Base-by-base conservation (phyloP, 2,329 filamentous ascomycete genomes). In the Colletotrichum sidae region DNA sequence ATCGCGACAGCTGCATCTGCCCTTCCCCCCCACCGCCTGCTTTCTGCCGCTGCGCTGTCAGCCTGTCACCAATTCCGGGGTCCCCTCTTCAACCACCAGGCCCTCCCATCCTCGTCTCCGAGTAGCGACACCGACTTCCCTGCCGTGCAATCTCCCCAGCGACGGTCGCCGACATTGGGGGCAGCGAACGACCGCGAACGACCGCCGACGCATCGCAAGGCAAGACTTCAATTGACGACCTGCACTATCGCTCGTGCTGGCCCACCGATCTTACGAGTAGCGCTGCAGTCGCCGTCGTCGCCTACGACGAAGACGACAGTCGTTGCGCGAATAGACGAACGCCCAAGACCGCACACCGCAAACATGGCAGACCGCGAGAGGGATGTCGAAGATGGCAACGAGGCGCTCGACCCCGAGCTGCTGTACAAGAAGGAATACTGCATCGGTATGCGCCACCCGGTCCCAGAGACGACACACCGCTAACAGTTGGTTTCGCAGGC, bases 361-460 rank as follows among this genome's bases (percentile, higher is more conserved):
- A 72, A 49, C 67, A 87, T 87, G 84, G 79, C 80, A 64, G 82
- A 84, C 71, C 78, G 79, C 66, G 79, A 82, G 57, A 80, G 80
- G 61, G 81, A 84, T 33, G 76, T 80, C 53, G 80, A 83, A 44
- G 79, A 81, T 50, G 70, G 72, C 69, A 83, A 86, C 68, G 86
- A 86, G 74, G 82, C 83, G 41, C 85, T 92, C 59, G 95, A 98
- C 79, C 96, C 96, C 4, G 94, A 96, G 80, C 88, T 90, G 67
- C 86, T 98, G 57, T 99, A 97, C 79, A 96, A 93, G 68, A 97
- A 97, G 80, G 92, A 96, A 79, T 93, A 90, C 76, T 94, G 92
- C 81, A 95, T 96, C 79, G 92, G 91, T 93, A 79, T 72, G 87
- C 60, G 65, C 57, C 55, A 60, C 49, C 52, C 57, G 59, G 59